These are phyloP conservation scores for Acidomyces sp. DNA, from an alignment of 495 filamentous ascomycete genomes.

Conservation along the genomic window DNA sequence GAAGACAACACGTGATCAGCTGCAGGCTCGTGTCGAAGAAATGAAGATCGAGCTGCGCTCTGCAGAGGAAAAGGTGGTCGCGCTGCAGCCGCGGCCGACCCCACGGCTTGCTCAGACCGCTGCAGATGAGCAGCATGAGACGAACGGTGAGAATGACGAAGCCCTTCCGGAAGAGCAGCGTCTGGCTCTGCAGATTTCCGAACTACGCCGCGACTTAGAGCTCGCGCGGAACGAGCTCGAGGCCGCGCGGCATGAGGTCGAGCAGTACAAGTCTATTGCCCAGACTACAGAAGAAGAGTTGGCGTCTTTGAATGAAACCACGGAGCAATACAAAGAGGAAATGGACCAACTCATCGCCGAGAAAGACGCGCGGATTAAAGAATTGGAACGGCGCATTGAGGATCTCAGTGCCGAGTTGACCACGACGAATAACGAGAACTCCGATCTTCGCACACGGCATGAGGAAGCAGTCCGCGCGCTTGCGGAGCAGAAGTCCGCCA, in stretches of 20 bases:
- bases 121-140: constrained; percentile 27
- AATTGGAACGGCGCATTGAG: constrained; percentile 67
- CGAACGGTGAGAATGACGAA: constrained; percentile 30
- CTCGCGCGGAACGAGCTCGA: constrained; percentile 63
- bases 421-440: constrained; percentile 65
- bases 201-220: constrained; percentile 72
- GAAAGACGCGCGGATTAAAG: constrained; percentile 61
- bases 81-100: constrained; percentile 61
- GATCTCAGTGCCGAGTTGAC: constrained; percentile 71
- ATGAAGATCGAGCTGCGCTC: constrained; percentile 73
- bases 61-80: constrained; percentile 71
- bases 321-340: constrained; percentile 76
- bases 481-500: constrained; percentile 63
- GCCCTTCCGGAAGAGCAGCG: constrained; percentile 69
- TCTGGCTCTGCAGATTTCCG: constrained; percentile 63
- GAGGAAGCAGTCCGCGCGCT: constrained; percentile 56
- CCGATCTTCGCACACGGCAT: constrained; percentile 60
- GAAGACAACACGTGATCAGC: constrained; percentile 75
- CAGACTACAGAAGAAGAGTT: constrained; percentile 81
- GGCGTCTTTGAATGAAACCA: constrained; percentile 58
- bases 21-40: constrained; percentile 78
- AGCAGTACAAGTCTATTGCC: constrained; percentile 81
- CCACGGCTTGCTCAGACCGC: too few species aligned
- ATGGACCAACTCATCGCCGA: constrained; percentile 59
- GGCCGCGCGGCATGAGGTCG: constrained; percentile 60